Evolutionary conservation across 352 stramenopile species (phyloP), one percentile per base, ranked within the genome.

Genomic region (Aphanomyces invadans): DNA sequence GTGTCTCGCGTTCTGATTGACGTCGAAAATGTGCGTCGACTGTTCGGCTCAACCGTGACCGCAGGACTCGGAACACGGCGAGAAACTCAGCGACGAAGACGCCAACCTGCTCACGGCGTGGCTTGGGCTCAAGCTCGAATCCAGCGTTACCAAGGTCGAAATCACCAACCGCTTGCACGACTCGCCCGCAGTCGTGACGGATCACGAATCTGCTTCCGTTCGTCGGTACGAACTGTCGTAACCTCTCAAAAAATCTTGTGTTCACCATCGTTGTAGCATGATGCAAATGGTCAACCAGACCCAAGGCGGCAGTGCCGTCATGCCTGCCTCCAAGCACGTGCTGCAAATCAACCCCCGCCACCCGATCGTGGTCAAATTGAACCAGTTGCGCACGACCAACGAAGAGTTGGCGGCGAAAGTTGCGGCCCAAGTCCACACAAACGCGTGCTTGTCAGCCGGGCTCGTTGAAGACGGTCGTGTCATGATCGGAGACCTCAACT

Each of bases 271-370:
- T 15, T n/a, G 38, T 55, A 90, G 76, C 64, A 99, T 99, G 96
- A 99, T 99, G 96, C 79, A 90, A 57, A 98, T 99, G 86, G 90
- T 99, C 44, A 97, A 97, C 70, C 83, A 91, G 65, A 72, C 74
- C 55, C 79, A 76, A 1, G 83, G 86, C 19, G 74, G 90, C 64
- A 71, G 81, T 52, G 66, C 73, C 62, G 72, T 59, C 53, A 72
- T 76, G 9, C 72, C 81, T 29, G 76, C 76, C 59, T 87, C 88
- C 29, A 98, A 98, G 80, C 95, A 99, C 80, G 90, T 97, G 62
- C 83, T 99, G 51, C 95, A 99, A 77, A 89, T 99, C 69, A 99
- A 99, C 87, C 92, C 96, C 28, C 90, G 87, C 48, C 97, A 99
- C 78, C 92, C 94, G 55, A 96, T 99, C 67, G 95, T 99, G 66